A percentile compares a stretch with the other conserved stretches of the same genome.
These are phyloP conservation scores for Stachybotrys chartarum DNA, from an alignment of 2,329 filamentous ascomycete species.

Conservation along the genomic window DNA sequence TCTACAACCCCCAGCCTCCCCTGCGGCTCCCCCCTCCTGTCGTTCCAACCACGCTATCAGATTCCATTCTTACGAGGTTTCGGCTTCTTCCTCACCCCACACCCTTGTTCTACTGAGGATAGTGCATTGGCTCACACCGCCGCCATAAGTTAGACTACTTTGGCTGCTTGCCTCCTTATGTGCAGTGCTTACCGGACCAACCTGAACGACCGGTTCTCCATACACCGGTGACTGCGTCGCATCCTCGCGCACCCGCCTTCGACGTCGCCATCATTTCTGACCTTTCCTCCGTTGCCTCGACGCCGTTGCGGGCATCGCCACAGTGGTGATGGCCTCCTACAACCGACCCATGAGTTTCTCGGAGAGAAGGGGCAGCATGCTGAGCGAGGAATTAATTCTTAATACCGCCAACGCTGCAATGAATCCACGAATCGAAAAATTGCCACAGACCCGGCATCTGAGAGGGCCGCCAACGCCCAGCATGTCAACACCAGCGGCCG, in stretches of 20 bases:
- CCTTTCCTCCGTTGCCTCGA: neutral
- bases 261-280: neutral
- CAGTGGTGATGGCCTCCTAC: slow-evolving; percentile 25
- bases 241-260: neutral
- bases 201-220: neutral
- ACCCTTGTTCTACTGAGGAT: neutral
- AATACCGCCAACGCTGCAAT: slow-evolving; percentile 37
- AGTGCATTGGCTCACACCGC: neutral
- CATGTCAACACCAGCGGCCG: slow-evolving; percentile 57
- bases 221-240: neutral
- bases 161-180: neutral
- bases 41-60: neutral
- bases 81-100: neutral
- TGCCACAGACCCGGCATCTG: slow-evolving; percentile 29
- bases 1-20: neutral
- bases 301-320: slow-evolving; percentile 2
- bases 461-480: slow-evolving; percentile 59
- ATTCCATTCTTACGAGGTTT: neutral
- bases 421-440: slow-evolving; percentile 45
- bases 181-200: neutral
- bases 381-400: slow-evolving; percentile 51
- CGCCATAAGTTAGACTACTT: neutral
- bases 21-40: neutral
- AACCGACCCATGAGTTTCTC: slow-evolving; percentile 51
- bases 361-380: slow-evolving; percentile 51